Evolutionary conservation across 179 eudicot species (phyloP), one percentile per base, ranked within the genome.

Genomic region (Corrigiola litoralis): DNA sequence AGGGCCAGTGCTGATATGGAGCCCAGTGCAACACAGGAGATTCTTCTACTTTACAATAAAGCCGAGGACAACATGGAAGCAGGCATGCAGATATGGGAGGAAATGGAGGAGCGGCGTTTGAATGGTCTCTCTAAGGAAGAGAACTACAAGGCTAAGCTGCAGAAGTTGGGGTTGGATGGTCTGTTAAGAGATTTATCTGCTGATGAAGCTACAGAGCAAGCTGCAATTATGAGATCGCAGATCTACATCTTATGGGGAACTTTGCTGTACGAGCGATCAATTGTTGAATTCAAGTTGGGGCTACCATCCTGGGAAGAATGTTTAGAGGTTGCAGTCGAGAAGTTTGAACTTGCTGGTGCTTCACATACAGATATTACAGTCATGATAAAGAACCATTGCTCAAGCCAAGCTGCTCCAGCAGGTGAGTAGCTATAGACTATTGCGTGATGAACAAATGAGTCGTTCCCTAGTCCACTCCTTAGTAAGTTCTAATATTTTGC

Each of bases 21-120:
- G 46, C 40, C 72, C 0, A 76, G 76, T 56, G 66, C 68, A 4
- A 84, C 81, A 49, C 61, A 78, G 14, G 85, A 86, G 68, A 75
- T 90, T 53, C 67, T 94, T 27, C 78, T 86, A 29, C 78, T 90
- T 6, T 94, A 78, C 63, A 88, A 94, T 60, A 83, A 86, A 68
- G 94, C 99, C 0, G 99, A 94, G 79, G 99, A 94, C 61, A 83
- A 82, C 75, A 86, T 88, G 86, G 97, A 90, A 65, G 84, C 79
- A 50, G 99, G 97, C 8, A 81, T 87, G 89, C 94, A 87, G 67
- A 86, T 88, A 70, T 94, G 99, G 99, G 99, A 94, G 77, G 96
- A 87, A 70, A 76, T 82, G 74, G 96, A 94, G 69, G 97, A 87
- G 71, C 84, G 68, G 1, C 88, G 87, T 38, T 82, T 87, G 41